Base-by-base conservation (phyloP, 495 filamentous ascomycete genomes). In the Aspergillus campestris region DNA sequence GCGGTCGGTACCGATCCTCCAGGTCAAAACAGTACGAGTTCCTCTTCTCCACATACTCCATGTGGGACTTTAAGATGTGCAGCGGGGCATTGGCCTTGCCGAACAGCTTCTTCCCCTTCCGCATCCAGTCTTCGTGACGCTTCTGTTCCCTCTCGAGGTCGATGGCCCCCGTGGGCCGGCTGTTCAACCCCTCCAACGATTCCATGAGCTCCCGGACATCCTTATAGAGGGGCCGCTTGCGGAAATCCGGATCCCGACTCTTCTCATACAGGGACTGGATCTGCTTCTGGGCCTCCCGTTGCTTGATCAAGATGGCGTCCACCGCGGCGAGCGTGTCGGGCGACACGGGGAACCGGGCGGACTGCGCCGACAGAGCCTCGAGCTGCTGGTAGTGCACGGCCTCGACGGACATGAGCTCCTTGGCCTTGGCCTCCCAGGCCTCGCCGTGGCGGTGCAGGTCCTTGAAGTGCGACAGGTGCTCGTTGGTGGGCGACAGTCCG, bases 51-150 rank as follows among this genome's bases (percentile, higher is more conserved):
- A 97, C 94, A 59, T 89, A 87, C 42, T 89, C 84, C 89, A 99
- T 95, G 55, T 99, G 90, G 18, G 79, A 80, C 48, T 86, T 86
- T 24, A 99, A 68, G 49, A 99, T 99, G 57, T 97, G 92, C 28
- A 99, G 65, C 8, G 92, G 92, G 3, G 92, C 92, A 61, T 99
- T 99, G 3, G 94, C 90, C 65, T 99, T 99, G 32, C 94, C 94
- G 53, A 99, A 99, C 0, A 99, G 69, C 66, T 97, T 97, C 68
- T 99, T 99, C 28, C 92, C 92, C 53, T 89, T 87, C 34, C 92
- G 73, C 92, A 99, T 99, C 92, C 92, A 99, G 60, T 99, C 94
- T 55, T 97, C 92, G 53, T 99, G 92, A 9, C 87, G 82, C 59
- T 90, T 94, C 61, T 94, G 87, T 59, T 96, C 88, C 52, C 87